A percentile compares a stretch with the other conserved stretches of the same genome.
These are phyloP conservation scores for Leccinum disarticulatum DNA, from an alignment of 768 basidiomycete genomes.

Conservation along the genomic window DNA sequence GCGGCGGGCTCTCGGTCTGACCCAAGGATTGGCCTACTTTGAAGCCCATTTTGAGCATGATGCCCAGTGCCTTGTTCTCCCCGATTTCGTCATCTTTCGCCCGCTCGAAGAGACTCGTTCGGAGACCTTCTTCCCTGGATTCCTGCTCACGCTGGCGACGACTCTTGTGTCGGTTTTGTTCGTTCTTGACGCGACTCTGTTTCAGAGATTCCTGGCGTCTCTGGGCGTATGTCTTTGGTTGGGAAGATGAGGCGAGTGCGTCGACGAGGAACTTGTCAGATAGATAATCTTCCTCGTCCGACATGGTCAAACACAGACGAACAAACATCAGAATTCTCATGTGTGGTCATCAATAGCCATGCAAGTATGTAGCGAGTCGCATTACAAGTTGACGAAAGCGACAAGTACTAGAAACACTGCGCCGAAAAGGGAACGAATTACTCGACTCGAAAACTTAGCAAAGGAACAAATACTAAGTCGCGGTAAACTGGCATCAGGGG, in stretches of 20 bases:
- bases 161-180: slow-evolving; percentile 63
- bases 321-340: slow-evolving; percentile 18
- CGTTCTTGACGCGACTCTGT: slow-evolving; percentile 60
- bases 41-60: slow-evolving; percentile 96
- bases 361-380: slow-evolving; percentile 31
- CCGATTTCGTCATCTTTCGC: slow-evolving; percentile 49
- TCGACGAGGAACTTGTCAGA: slow-evolving; percentile 80
- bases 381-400: slow-evolving; percentile 26
- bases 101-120: slow-evolving; percentile 77
- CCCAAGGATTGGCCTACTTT: slow-evolving; percentile 82
- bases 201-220: slow-evolving; percentile 65
- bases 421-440: slow-evolving; percentile 24
- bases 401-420: slow-evolving; percentile 42
- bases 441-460: slow-evolving; percentile 39
- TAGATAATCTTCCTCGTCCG: slow-evolving; percentile 80
- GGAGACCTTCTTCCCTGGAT: slow-evolving; percentile 73
- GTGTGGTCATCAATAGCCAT: slow-evolving; percentile 29
- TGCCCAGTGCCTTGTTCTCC: slow-evolving; percentile 76
- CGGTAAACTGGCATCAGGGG: slow-evolving; percentile 23
- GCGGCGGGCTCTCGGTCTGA: slow-evolving; percentile 25
- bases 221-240: slow-evolving; percentile 66
- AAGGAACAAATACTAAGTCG: slow-evolving; percentile 35
- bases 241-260: slow-evolving; percentile 31
- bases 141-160: slow-evolving; percentile 68
- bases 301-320: slow-evolving; percentile 44